These are phyloP conservation scores for Dryas alaskensis DNA, from an alignment of 306 rosid genomes.

Conservation along the genomic window DNA sequence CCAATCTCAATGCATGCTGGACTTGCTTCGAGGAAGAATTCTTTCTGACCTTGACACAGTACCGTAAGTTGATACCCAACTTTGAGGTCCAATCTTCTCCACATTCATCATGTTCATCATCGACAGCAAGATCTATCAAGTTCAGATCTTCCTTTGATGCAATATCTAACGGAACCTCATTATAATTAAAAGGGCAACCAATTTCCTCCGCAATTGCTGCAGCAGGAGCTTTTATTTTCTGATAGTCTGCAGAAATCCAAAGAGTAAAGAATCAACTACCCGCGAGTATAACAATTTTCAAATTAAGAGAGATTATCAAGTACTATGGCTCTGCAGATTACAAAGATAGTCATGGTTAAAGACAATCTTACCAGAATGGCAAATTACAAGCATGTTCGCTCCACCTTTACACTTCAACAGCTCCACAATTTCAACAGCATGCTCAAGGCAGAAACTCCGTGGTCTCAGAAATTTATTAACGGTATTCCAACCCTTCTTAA, in stretches of 20 bases:
- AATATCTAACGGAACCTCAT: conserved; percentile 63
- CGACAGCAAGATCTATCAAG: conserved; percentile 85
- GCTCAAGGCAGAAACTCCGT: conserved; percentile 91
- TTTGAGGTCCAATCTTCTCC: conserved; percentile 91
- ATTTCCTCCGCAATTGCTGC: conserved; percentile 81
- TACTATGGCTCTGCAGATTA: background rate
- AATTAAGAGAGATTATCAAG: background rate
- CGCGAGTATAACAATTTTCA: conserved; percentile 6
- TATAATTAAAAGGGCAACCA: conserved; percentile 59
- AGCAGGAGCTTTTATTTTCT: conserved; percentile 90
- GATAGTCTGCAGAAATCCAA: conserved; percentile 63
- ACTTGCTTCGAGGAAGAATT: conserved; percentile 60
- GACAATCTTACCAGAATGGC: conserved; percentile 83
- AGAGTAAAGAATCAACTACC: conserved; percentile 15
- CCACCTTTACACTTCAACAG: conserved; percentile 87
- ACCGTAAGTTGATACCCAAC: conserved; percentile 74
- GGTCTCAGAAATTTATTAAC: conserved; percentile 68
- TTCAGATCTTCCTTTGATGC: conserved; percentile 79
- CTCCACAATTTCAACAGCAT: conserved; percentile 73
- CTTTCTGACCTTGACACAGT: conserved; percentile 73
- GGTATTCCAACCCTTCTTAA: conserved; percentile 50
- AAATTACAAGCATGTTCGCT: conserved; percentile 75
- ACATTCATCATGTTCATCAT: conserved; percentile 54
- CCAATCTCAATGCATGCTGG: conserved; percentile 60
- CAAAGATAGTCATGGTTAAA: background rate